phyloP scores from a whole-genome alignment of 140 eudicot species.

The Oenanthe javanica region DNA sequence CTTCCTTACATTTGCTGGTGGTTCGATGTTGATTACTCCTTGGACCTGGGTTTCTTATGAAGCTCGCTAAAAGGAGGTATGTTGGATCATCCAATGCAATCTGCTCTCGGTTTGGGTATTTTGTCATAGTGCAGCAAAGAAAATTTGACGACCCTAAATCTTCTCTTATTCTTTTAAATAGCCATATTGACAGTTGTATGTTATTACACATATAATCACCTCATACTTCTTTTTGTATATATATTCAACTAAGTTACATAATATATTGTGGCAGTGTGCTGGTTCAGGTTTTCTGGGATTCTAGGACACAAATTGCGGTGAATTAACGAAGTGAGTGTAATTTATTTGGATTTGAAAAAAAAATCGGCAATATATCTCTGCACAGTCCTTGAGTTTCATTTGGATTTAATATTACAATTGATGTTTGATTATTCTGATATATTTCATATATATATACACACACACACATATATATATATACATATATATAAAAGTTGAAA shows the following conservation, averaged over 20 bases:
- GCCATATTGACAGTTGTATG: background rate
- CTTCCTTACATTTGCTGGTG: background rate
- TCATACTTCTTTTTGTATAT: slow-evolving; percentile 10
- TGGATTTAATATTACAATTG: background rate
- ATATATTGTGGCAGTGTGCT: slow-evolving; percentile 4
- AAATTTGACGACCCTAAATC: background rate
- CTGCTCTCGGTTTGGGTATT: slow-evolving; percentile 12
- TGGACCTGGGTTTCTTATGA: background rate
- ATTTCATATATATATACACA: no score
- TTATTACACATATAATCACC: background rate
- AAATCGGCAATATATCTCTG: background rate
- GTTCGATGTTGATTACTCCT: background rate
- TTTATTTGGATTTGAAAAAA: background rate
- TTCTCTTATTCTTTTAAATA: background rate
- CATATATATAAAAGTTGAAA: no score
- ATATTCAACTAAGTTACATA: slow-evolving; percentile 9
- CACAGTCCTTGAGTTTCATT: background rate
- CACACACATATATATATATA: no score
- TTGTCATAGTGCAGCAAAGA: slow-evolving; percentile 4
- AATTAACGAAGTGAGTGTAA: slow-evolving; percentile 9
- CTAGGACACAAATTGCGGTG: background rate
- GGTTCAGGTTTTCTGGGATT: background rate
- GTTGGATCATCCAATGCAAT: slow-evolving; percentile 5
- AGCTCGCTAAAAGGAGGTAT: slow-evolving; percentile 6
- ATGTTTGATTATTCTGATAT: no score